These are phyloP conservation scores for Aspergillus intermedius DNA, from an alignment of 2,329 filamentous ascomycete genomes.

Conservation along the genomic window DNA sequence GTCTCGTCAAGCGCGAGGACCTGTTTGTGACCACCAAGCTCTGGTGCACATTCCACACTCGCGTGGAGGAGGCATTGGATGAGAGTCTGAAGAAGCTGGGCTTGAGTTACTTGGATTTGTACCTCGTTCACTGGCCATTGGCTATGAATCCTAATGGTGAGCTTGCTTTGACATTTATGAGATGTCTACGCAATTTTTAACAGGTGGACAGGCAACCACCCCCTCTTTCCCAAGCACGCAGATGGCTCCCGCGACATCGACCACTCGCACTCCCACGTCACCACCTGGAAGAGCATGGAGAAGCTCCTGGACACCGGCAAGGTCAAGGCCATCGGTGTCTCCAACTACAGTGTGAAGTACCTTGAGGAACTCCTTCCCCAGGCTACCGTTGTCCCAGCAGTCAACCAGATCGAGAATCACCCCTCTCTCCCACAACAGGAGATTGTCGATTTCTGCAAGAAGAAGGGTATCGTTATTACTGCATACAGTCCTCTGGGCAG, in stretches of 20 bases:
- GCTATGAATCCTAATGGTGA: constrained; percentile 68
- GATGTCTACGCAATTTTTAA: not conserved
- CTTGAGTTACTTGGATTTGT: constrained; percentile 75
- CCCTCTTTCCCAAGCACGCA: constrained; percentile 61
- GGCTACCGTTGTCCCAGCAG: constrained; percentile 56
- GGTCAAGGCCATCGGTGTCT: constrained; percentile 52
- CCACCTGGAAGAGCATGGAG: constrained; percentile 70
- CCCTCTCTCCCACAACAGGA: constrained; percentile 58
- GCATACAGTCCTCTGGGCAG: constrained; percentile 44
- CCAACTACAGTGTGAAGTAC: constrained; percentile 51
- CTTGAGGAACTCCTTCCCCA: constrained; percentile 52
- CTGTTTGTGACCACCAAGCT: constrained; percentile 81
- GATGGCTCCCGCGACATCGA: constrained; percentile 71
- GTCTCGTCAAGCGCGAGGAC: constrained; percentile 64
- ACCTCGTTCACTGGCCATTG: constrained; percentile 76
- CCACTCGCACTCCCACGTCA: constrained; percentile 60
- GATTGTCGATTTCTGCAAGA: constrained; percentile 46
- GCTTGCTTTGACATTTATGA: constrained; percentile 1
- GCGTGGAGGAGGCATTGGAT: constrained; percentile 62
- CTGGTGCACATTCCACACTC: constrained; percentile 72
- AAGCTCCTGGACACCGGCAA: constrained; percentile 50
- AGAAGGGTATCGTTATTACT: constrained; percentile 47
- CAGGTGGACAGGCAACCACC: constrained; percentile 25
- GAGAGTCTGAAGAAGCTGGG: constrained; percentile 67
- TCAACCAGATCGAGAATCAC: constrained; percentile 79